Conservation (phyloP, 2,329 filamentous ascomycete genomes). For the Chalaropsis thielavioides region DNA sequence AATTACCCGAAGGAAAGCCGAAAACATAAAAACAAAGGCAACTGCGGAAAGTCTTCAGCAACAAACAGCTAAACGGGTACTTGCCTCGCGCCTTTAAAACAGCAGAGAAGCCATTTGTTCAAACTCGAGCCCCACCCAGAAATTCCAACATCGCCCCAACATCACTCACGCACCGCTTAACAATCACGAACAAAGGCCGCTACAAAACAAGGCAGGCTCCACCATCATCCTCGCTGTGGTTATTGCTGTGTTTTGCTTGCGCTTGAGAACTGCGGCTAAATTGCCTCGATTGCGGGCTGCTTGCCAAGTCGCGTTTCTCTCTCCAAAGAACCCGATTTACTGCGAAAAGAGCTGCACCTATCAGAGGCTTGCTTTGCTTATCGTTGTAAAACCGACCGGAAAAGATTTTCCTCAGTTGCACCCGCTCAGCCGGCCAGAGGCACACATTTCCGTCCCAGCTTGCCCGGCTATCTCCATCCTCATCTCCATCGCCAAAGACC, state of each 20-base stretch:
- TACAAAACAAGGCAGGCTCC: too few relatives aligned
- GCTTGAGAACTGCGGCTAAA: background rate
- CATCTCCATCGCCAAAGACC: background rate
- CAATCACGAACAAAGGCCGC: too few relatives aligned
- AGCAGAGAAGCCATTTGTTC: background rate
- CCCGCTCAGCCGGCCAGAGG: background rate
- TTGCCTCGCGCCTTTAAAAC: too few relatives aligned
- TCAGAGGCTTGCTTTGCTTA: background rate
- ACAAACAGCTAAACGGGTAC: background rate
- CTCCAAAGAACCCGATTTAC: background rate
- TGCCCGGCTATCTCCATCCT: background rate
- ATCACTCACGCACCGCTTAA: too few relatives aligned
- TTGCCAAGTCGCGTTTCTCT: background rate
- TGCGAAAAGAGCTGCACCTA: background rate
- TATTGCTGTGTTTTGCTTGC: too few relatives aligned
- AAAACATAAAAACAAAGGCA: background rate
- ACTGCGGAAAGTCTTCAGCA: background rate
- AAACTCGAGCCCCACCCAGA: background rate
- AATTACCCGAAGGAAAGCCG: background rate
- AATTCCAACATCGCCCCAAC: too few relatives aligned
- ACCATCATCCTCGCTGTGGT: background rate
- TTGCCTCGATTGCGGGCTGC: background rate
- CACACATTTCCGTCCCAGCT: background rate
- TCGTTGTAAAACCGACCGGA: background rate
- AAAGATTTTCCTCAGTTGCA: background rate